Conservation (phyloP, 208 protist species). For the Leishmania mexicana region DNA sequence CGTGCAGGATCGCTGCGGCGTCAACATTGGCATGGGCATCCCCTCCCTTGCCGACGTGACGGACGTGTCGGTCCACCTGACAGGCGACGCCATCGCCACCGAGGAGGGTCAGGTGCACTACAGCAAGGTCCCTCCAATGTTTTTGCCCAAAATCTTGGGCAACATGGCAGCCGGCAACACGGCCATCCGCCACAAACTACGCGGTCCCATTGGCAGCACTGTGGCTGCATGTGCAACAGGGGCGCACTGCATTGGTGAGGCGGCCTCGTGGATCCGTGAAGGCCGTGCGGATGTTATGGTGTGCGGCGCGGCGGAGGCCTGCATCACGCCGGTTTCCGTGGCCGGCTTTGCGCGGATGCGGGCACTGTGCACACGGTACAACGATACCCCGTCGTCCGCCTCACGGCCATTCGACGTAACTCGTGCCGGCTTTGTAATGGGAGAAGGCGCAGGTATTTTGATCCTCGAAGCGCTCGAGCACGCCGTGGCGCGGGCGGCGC, state of each 20-base stretch:
- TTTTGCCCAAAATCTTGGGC: constrained; percentile 97
- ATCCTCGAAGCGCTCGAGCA: constrained; percentile 94
- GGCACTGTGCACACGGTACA: constrained; percentile 94
- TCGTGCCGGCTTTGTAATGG: constrained; percentile 97
- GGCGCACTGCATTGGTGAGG: constrained; percentile 96
- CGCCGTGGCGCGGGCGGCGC: constrained; percentile 69
- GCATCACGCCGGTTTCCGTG: constrained; percentile 91
- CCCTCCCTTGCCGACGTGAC: constrained; percentile 80
- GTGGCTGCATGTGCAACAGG: constrained; percentile 98
- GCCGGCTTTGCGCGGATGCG: constrained; percentile 94
- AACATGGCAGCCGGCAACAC: constrained; percentile 96
- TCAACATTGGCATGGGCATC: constrained; percentile 93
- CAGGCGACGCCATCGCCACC: constrained; percentile 17
- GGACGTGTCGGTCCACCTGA: constrained; percentile 63
- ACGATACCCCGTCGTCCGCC: constrained; percentile 80
- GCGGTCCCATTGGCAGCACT: constrained; percentile 92
- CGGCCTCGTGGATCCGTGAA: constrained; percentile 82
- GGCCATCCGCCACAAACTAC: constrained; percentile 87
- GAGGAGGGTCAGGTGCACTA: constrained; percentile 29
- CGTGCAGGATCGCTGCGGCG: constrained; percentile 60
- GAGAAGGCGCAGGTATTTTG: constrained; percentile 95
- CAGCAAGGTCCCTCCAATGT: constrained; percentile 89
- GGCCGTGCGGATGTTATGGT: constrained; percentile 90
- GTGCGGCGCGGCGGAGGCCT: constrained; percentile 95
- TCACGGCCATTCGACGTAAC: constrained; percentile 95